phyloP scores from a whole-genome alignment of 2,329 filamentous ascomycete species.

The Ophiobolus disseminans region DNA sequence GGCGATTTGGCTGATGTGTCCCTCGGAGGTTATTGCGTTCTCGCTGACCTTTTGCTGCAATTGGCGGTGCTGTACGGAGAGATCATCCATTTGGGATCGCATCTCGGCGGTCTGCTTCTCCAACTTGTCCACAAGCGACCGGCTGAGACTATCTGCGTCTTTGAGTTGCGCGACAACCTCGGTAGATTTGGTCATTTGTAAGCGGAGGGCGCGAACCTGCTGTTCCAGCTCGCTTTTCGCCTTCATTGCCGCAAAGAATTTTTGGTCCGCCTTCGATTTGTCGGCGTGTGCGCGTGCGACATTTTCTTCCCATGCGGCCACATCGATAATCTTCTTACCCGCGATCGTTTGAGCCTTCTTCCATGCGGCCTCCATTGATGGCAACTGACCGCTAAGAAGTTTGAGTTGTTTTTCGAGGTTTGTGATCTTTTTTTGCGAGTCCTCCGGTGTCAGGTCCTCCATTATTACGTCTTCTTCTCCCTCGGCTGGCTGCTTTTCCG shows the following conservation, averaged over 20 bases:
- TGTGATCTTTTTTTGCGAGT: slow-evolving; percentile 75
- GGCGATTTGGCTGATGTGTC: slow-evolving; percentile 74
- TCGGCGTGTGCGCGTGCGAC: slow-evolving; percentile 77
- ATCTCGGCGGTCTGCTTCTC: slow-evolving; percentile 90
- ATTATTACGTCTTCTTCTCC: slow-evolving; percentile 50
- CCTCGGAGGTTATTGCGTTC: slow-evolving; percentile 71
- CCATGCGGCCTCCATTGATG: slow-evolving; percentile 88
- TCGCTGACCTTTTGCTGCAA: slow-evolving; percentile 77
- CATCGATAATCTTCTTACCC: slow-evolving; percentile 84
- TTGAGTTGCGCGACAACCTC: slow-evolving; percentile 95
- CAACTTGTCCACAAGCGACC: slow-evolving; percentile 78
- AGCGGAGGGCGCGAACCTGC: slow-evolving; percentile 79
- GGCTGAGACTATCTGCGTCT: slow-evolving; percentile 81
- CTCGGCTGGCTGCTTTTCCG: slow-evolving; percentile 49
- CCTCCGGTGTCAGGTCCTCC: slow-evolving; percentile 69
- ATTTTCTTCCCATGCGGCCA: slow-evolving; percentile 77
- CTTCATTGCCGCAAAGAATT: slow-evolving; percentile 96
- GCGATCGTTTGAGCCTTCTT: slow-evolving; percentile 86
- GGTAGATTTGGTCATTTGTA: slow-evolving; percentile 86
- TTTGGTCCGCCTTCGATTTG: slow-evolving; percentile 96
- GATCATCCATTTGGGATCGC: slow-evolving; percentile 76
- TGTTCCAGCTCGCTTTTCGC: slow-evolving; percentile 84
- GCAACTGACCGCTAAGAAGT: slow-evolving; percentile 84
- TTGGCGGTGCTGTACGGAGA: slow-evolving; percentile 75
- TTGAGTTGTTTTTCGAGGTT: slow-evolving; percentile 81